Conservation (phyloP, 768 basidiomycete genomes). For the Lactarius sp. region DNA sequence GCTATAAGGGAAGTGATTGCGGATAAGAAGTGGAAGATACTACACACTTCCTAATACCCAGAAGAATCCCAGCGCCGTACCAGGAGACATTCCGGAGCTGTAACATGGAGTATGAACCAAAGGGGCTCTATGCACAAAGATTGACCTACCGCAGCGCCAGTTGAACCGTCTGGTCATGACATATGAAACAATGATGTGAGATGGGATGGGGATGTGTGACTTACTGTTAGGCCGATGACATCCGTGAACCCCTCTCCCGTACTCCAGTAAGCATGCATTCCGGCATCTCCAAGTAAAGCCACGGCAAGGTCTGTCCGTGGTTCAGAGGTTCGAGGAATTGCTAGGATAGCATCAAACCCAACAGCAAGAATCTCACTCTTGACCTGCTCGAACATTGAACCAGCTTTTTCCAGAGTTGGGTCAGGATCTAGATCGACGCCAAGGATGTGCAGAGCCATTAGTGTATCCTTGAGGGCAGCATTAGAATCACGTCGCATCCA, state of each 20-base stretch:
- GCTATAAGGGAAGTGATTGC: background rate
- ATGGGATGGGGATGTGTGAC: background rate
- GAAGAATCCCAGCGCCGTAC: constrained; percentile 66
- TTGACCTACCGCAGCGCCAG: constrained; percentile 50
- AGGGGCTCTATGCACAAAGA: background rate
- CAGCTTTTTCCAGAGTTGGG: constrained; percentile 50
- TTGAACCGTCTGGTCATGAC: constrained; percentile 49
- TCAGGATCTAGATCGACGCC: constrained; percentile 55
- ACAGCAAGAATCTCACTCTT: constrained; percentile 66
- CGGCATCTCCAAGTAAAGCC: constrained; percentile 62
- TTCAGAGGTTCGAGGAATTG: constrained; percentile 59
- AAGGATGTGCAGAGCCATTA: constrained; percentile 53
- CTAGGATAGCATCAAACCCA: constrained; percentile 63
- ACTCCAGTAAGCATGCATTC: constrained; percentile 70
- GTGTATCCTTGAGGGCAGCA: constrained; percentile 53
- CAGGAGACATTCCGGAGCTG: constrained; percentile 64
- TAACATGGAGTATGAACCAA: background rate
- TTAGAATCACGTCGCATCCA: constrained; percentile 55
- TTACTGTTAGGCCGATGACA: constrained; percentile 60
- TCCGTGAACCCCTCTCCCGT: constrained; percentile 51
- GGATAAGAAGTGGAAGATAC: background rate
- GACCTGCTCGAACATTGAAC: constrained; percentile 63
- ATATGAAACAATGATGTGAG: background rate
- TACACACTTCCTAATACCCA: constrained; percentile 58
- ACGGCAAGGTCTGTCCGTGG: constrained; percentile 57